A percentile compares a stretch with the other conserved stretches of the same genome.
Conservation (phyloP, 2,329 filamentous ascomycete species). For the Penicillium sp. region DNA sequence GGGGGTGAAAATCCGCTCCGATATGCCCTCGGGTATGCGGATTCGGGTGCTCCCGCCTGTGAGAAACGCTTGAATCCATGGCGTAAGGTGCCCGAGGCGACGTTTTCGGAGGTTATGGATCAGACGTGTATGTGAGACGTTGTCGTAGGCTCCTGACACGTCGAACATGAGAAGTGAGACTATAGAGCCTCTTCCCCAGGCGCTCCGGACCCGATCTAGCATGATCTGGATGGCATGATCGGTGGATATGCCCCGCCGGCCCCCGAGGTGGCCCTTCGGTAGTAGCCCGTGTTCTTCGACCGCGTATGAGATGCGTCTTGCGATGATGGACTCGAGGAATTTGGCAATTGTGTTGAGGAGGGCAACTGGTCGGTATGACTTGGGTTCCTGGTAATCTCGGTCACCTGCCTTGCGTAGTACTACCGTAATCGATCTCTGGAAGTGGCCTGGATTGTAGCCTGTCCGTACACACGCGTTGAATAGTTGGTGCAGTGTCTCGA, state of each 20-base stretch:
- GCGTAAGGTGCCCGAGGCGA: not conserved
- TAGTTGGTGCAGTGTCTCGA: not conserved
- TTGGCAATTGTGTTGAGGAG: conserved; percentile 15
- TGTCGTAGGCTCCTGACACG: conserved; percentile 13
- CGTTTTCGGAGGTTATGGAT: not conserved
- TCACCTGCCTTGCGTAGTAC: not conserved
- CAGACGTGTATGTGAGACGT: not conserved
- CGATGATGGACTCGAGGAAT: conserved; percentile 9
- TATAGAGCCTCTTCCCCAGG: not conserved
- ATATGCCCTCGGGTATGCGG: not conserved
- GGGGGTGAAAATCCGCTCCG: not conserved
- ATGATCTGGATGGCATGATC: conserved; percentile 15
- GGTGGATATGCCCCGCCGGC: conserved; percentile 13
- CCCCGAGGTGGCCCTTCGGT: conserved; percentile 4
- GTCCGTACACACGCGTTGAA: not conserved
- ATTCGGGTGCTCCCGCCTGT: not conserved
- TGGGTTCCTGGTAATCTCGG: conserved; percentile 6
- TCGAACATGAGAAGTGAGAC: conserved; percentile 11
- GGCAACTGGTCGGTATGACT: conserved; percentile 15
- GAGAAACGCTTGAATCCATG: not conserved
- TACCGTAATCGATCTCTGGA: not conserved
- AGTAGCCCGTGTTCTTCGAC: conserved; percentile 9
- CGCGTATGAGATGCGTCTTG: conserved; percentile 2
- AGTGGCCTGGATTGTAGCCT: not conserved
- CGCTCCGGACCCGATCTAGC: not conserved